Evolutionary conservation across 1,284 basidiomycete species (phyloP).

Genomic region (Ustilago xerochloae): DNA sequence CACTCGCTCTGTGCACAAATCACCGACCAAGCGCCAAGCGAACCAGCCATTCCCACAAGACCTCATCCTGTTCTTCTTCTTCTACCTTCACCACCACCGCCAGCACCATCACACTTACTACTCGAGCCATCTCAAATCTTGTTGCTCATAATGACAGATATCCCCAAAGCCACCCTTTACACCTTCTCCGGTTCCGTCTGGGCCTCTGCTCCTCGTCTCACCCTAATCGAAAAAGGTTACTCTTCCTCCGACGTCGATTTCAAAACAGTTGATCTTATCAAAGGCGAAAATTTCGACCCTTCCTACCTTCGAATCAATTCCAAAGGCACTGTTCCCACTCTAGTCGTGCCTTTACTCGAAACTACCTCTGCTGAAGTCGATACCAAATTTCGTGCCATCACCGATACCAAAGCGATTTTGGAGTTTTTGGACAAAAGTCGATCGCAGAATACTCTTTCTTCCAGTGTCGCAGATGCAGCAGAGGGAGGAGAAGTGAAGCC

Average conservation of each 20-base stretch:
- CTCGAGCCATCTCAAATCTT: background rate
- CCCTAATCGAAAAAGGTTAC: conserved; percentile 57
- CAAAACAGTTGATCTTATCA: conserved; percentile 58
- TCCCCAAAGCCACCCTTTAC: conserved; percentile 55
- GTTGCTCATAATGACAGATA: conserved; percentile 19
- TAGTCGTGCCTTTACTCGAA: conserved; percentile 82
- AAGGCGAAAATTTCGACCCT: conserved; percentile 75
- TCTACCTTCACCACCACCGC: background rate
- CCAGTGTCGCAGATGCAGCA: conserved; percentile 65
- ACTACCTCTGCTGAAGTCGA: conserved; percentile 79
- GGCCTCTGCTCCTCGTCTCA: conserved; percentile 48
- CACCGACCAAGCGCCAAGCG: background rate
- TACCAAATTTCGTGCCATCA: conserved; percentile 82
- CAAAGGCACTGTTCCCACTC: conserved; percentile 84
- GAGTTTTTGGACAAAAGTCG: conserved; percentile 74
- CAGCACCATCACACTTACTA: background rate
- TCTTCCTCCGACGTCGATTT: conserved; percentile 53
- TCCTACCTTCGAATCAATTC: conserved; percentile 80
- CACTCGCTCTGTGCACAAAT: too few species aligned
- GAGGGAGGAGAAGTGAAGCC: conserved; percentile 76
- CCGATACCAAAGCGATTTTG: conserved; percentile 81
- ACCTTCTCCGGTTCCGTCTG: conserved; percentile 56
- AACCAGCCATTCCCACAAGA: background rate
- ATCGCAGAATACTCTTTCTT: conserved; percentile 71
- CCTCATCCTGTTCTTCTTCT: background rate